phyloP scores from a whole-genome alignment of 352 stramenopile species.

The Proteromonas lacertae region DNA sequence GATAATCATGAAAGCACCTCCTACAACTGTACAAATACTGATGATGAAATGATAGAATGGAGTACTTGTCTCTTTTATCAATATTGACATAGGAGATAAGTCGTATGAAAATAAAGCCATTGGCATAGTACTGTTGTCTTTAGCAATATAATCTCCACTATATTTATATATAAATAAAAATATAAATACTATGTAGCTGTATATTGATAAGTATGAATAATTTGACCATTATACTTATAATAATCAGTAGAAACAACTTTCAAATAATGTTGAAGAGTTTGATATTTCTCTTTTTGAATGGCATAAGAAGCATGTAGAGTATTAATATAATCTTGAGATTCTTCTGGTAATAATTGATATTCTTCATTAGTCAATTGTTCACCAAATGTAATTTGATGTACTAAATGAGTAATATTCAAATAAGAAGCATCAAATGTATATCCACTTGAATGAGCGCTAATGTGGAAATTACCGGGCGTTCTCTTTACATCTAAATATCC shows the following conservation, averaged over 20 bases:
- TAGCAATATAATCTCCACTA: constrained; percentile 13
- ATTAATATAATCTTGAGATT: not conserved
- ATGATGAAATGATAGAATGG: constrained; percentile 3
- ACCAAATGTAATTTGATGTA: constrained; percentile 82
- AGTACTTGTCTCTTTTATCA: not conserved
- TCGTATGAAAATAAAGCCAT: constrained; percentile 28
- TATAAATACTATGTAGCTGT: not conserved
- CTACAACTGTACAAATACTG: not conserved
- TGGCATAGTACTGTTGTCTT: constrained; percentile 23
- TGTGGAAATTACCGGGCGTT: constrained; percentile 78
- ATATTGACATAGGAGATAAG: constrained; percentile 20
- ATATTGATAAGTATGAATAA: not conserved
- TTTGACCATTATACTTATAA: too few relatives aligned
- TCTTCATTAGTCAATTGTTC: not conserved
- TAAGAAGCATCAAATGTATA: constrained; percentile 62
- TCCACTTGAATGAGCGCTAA: constrained; percentile 29
- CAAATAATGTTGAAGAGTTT: too few relatives aligned
- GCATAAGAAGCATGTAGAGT: too few relatives aligned
- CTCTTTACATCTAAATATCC: constrained; percentile 5
- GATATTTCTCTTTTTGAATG: too few relatives aligned
- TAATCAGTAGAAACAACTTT: too few relatives aligned
- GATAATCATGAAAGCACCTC: constrained; percentile 1
- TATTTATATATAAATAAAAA: not conserved
- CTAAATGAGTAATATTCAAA: constrained; percentile 67
- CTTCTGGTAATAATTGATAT: not conserved